Conservation (phyloP, 495 filamentous ascomycete species). For the Aspergillus conjunctus region DNA sequence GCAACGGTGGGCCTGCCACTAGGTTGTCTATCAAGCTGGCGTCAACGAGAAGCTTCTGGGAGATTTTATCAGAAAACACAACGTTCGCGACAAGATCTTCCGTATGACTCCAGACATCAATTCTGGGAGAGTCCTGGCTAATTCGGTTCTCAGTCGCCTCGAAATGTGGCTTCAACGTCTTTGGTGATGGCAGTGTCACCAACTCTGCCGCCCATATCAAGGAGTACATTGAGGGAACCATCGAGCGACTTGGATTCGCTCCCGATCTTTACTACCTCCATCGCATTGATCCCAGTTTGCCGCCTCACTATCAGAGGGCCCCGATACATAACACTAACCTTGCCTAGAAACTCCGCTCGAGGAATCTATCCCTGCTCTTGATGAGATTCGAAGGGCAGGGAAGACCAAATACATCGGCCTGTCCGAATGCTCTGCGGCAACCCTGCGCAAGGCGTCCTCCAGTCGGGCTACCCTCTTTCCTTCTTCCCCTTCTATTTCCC, state of each 20-base stretch:
- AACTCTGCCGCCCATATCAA: constrained; percentile 55
- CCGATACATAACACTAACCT: neutral
- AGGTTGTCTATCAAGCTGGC: constrained; percentile 52
- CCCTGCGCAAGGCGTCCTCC: constrained; percentile 48
- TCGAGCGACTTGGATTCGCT: constrained; percentile 51
- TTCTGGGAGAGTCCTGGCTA: neutral
- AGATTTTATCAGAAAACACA: constrained; percentile 56
- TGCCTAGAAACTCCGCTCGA: constrained; percentile 47
- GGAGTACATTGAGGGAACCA: constrained; percentile 54
- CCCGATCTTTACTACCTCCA: constrained; percentile 50
- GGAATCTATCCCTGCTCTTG: constrained; percentile 49
- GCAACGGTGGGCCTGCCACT: no score
- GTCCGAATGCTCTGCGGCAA: constrained; percentile 48
- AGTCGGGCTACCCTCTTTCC: constrained; percentile 36
- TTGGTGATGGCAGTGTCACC: constrained; percentile 38
- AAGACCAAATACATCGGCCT: constrained; percentile 53
- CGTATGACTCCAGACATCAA: constrained; percentile 26
- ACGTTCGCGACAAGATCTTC: constrained; percentile 50
- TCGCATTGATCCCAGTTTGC: constrained; percentile 44
- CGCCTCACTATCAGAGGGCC: neutral
- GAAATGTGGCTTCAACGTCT: constrained; percentile 48
- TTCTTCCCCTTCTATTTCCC: neutral
- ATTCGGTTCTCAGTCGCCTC: constrained; percentile 42
- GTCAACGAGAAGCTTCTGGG: constrained; percentile 55
- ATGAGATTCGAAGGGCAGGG: constrained; percentile 47